Percentiles rank a stretch among this genome's conserved stretches.
Evolutionary conservation across 805 yeast genomes (phyloP).

Genomic region (Yamadazyma sp.): DNA sequence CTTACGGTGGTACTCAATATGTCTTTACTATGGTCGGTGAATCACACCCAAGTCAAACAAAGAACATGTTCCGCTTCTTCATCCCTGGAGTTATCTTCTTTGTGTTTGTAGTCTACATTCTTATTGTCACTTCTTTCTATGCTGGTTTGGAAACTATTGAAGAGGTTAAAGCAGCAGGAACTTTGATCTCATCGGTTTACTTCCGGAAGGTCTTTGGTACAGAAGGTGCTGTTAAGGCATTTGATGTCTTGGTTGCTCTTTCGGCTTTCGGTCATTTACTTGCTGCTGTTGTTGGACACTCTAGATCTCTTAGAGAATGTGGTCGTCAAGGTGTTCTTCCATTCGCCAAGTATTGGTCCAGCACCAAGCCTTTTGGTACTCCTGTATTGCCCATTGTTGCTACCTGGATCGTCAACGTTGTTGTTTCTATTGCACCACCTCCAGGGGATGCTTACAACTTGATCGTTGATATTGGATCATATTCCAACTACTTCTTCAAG

Average conservation of each 20-base stretch:
- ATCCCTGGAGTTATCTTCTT: constrained; percentile 30
- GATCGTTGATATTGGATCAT: constrained; percentile 31
- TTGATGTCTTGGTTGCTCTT: constrained; percentile 28
- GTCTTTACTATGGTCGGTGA: constrained; percentile 39
- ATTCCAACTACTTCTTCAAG: constrained; percentile 29
- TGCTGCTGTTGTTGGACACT: constrained; percentile 29
- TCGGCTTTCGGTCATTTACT: constrained; percentile 33
- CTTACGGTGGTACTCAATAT: constrained; percentile 43
- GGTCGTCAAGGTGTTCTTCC: constrained; percentile 37
- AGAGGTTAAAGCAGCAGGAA: constrained; percentile 21
- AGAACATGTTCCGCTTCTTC: constrained; percentile 4
- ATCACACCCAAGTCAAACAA: constrained; percentile 2
- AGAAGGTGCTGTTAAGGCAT: constrained; percentile 21
- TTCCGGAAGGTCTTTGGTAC: constrained; percentile 33
- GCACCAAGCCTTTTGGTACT: constrained; percentile 32
- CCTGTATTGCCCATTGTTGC: constrained; percentile 26
- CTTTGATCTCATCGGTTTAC: constrained; percentile 28
- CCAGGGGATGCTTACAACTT: constrained; percentile 37
- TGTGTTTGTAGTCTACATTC: constrained; percentile 31
- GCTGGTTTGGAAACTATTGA: constrained; percentile 25
- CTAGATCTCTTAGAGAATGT: constrained; percentile 32
- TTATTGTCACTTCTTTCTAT: constrained; percentile 34
- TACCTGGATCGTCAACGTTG: constrained; percentile 26
- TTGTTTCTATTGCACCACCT: constrained; percentile 32
- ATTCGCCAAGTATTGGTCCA: constrained; percentile 27